phyloP scores from a whole-genome alignment of 2,329 filamentous ascomycete species.

The Apiospora hydei region DNA sequence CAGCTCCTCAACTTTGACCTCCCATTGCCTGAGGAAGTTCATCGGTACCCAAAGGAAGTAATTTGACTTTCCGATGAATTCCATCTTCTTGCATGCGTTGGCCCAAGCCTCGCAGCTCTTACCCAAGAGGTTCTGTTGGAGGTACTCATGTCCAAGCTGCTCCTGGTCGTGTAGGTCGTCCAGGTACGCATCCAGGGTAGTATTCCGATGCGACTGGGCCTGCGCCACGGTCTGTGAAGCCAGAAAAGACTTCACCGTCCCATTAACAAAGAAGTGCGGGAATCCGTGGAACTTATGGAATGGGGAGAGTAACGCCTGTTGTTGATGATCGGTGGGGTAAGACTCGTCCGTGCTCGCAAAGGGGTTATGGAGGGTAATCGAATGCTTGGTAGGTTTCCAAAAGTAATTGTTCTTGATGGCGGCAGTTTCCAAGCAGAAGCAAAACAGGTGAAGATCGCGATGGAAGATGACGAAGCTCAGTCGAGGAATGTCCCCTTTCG shows the following conservation, averaged over 20 bases:
- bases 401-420: not conserved
- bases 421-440: not conserved
- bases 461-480: not conserved
- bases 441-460: not conserved
- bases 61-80: not conserved
- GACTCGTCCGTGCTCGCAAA: not conserved
- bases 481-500: accelerated
- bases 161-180: not conserved
- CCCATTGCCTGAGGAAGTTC: not conserved
- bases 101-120: not conserved
- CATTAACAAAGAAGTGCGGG: not conserved
- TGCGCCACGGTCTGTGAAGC: not conserved
- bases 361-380: not conserved
- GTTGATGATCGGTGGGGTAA: not conserved
- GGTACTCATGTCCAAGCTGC: not conserved
- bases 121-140: not conserved
- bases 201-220: not conserved
- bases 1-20: not conserved
- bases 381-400: not conserved
- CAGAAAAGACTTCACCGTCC: not conserved
- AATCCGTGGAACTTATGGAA: not conserved
- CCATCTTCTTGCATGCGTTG: not conserved
- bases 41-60: not conserved
- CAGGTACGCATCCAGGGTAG: not conserved
- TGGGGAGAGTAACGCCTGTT: not conserved